Evolutionary conservation across 495 filamentous ascomycete genomes (phyloP).

Genomic region (Trichoderma erinaceum): DNA sequence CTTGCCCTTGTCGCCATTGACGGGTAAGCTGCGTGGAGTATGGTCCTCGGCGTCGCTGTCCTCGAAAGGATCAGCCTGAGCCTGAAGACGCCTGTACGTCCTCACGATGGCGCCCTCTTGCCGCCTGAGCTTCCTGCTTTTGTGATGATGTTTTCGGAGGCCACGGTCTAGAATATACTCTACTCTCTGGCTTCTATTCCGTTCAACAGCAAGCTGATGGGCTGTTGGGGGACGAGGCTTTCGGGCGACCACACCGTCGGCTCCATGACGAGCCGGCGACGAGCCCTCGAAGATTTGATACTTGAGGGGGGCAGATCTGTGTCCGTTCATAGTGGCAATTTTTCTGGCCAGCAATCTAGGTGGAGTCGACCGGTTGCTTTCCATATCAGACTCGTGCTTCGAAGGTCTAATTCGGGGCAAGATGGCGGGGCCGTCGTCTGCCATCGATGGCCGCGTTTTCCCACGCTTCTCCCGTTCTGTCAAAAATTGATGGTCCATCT

Average conservation of each 20-base stretch:
- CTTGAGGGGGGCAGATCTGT: conserved; percentile 44
- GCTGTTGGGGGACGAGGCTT: conserved; percentile 77
- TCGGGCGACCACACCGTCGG: conserved; percentile 39
- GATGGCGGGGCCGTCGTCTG: conserved; percentile 54
- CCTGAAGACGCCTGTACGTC: conserved; percentile 59
- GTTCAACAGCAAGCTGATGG: conserved; percentile 87
- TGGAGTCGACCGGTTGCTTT: conserved; percentile 53
- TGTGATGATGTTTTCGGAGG: conserved; percentile 55
- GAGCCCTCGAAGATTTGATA: conserved; percentile 46
- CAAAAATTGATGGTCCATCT: conserved; percentile 45
- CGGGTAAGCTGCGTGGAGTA: conserved; percentile 25
- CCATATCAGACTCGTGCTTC: conserved; percentile 53
- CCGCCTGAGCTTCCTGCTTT: conserved; percentile 52
- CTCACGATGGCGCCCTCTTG: conserved; percentile 59
- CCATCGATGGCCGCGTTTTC: conserved; percentile 16
- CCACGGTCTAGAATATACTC: conserved; percentile 80
- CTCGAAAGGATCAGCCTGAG: conserved; percentile 64
- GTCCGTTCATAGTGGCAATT: conserved; percentile 28
- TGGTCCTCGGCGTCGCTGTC: conserved; percentile 71
- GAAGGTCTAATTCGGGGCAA: conserved; percentile 47
- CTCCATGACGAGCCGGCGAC: conserved; percentile 38
- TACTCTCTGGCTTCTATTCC: conserved; percentile 79
- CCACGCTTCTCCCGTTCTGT: conserved; percentile 45
- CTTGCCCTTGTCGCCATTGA: conserved; percentile 26
- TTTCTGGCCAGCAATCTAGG: conserved; percentile 43